Evolutionary conservation across 305 asterid genomes (phyloP), one percentile per base, ranked within the genome.

Genomic region (Petunia hybrid): DNA sequence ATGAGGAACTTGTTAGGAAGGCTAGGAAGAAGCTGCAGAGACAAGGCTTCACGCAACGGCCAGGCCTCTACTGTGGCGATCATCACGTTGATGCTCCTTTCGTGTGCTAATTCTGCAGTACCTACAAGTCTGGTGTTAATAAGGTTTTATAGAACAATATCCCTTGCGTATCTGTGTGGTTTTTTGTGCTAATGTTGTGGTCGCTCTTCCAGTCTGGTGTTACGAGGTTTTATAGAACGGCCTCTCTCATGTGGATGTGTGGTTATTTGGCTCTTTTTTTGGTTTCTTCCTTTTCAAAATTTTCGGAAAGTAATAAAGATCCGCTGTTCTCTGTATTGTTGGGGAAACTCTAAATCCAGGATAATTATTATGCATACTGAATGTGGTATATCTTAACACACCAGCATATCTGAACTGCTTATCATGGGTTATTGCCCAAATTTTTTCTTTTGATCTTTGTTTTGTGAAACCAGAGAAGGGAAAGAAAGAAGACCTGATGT

Each of bases 31-130:
- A 90, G 67, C 85, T 95, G 92, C 88, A 91, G 93, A 91, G 76
- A 40, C 97, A 95, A 76, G 99, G 98, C 8, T 95, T 87, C 84
- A 87, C 94, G 35, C 99, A 92, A 83, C 92, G 92, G 0, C 99
- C 98, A 0, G 99, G 99, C 63, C 93, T 95, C 13, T 95, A 95
- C 78, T 95, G 99, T 87, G 73, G 94, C 36, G 99, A 95, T 76
- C 36, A 83, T 64, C 97, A 91, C 7, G 91, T 87, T 22, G 96
- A 93, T 82, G 95, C 91, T 81, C 85, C 99, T 84, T 95, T 95
- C 43, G 89, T 94, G 85, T 92, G 99, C 91, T 87, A 68, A 83
- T 86, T 78, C 73, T 61, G 62, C 62, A 31, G 62, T 71, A 40
- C 7, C 31, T 71, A 10, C 43, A 8, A 10, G 4, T 46, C 0